Conservation (phyloP, 2,329 filamentous ascomycete genomes). For the Microthyrium microscopicum region DNA sequence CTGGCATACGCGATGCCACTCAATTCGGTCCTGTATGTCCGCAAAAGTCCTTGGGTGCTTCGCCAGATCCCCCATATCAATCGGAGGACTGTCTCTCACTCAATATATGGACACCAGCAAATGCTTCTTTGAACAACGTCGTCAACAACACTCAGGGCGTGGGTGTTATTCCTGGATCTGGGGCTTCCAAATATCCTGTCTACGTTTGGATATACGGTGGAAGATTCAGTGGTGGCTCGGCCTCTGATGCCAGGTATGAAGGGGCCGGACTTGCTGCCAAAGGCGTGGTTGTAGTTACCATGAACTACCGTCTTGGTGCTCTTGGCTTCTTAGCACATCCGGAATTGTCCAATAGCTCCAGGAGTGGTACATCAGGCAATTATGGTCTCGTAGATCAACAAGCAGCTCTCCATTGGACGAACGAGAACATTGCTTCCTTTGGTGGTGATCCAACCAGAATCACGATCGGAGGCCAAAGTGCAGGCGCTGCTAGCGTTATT, state of each 20-base stretch:
- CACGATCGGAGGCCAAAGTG: conserved; percentile 39
- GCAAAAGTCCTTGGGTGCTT: too few relatives aligned
- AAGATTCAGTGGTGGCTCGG: not conserved
- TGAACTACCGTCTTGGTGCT: not conserved
- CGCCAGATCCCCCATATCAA: too few relatives aligned
- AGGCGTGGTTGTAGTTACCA: not conserved
- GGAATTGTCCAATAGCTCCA: not conserved
- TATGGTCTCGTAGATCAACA: conserved; percentile 35
- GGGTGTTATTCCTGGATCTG: not conserved
- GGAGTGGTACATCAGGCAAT: conserved; percentile 19
- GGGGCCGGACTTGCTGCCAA: not conserved
- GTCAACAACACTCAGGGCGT: not conserved
- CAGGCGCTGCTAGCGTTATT: conserved; percentile 36
- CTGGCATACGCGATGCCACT: too few relatives aligned
- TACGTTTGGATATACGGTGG: not conserved
- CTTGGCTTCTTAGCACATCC: not conserved
- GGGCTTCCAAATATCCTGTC: not conserved
- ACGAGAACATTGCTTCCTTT: conserved; percentile 20
- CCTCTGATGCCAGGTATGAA: not conserved
- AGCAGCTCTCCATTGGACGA: conserved; percentile 33
- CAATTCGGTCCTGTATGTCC: too few relatives aligned
- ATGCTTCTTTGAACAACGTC: not conserved
- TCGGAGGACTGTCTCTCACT: not conserved
- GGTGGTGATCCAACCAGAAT: conserved; percentile 21
- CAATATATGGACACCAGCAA: not conserved